Percentiles rank a stretch among this genome's conserved stretches.
Conservation (phyloP, 2,329 filamentous ascomycete species). For the Apiospora arundinis region DNA sequence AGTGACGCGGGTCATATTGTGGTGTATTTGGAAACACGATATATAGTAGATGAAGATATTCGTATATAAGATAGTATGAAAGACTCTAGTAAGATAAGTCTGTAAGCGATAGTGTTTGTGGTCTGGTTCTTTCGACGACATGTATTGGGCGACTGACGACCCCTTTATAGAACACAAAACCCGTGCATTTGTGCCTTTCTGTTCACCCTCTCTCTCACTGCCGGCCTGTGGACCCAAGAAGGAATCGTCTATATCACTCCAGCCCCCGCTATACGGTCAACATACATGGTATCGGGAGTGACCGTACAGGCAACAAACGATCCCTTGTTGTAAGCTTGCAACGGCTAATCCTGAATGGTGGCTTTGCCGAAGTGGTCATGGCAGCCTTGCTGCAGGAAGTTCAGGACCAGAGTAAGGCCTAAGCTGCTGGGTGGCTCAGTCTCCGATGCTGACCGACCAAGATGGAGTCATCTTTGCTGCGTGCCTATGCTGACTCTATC, state of each 20-base stretch:
- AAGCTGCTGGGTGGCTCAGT: not conserved
- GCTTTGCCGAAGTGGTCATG: not conserved
- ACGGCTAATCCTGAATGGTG: not conserved
- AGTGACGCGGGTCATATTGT: not conserved
- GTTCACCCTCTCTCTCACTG: not conserved
- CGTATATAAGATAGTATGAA: not conserved
- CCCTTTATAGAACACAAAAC: not conserved
- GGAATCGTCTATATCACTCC: not conserved
- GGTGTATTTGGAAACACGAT: too few relatives aligned
- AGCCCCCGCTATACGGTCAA: not conserved
- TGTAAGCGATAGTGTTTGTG: not conserved
- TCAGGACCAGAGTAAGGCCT: not conserved
- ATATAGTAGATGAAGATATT: not conserved
- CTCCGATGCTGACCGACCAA: not conserved
- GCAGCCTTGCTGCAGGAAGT: not conserved
- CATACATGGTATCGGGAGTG: not conserved
- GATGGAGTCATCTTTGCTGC: conserved; percentile 5
- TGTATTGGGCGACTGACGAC: not conserved
- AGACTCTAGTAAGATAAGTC: not conserved
- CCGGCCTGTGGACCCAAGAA: not conserved
- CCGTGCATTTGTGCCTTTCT: too few relatives aligned
- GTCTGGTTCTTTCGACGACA: not conserved
- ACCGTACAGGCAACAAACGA: not conserved
- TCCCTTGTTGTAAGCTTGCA: not conserved
- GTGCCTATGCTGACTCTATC: not conserved